Evolutionary conservation across 495 filamentous ascomycete species (phyloP).

Genomic region (Penicillium pulvis): DNA sequence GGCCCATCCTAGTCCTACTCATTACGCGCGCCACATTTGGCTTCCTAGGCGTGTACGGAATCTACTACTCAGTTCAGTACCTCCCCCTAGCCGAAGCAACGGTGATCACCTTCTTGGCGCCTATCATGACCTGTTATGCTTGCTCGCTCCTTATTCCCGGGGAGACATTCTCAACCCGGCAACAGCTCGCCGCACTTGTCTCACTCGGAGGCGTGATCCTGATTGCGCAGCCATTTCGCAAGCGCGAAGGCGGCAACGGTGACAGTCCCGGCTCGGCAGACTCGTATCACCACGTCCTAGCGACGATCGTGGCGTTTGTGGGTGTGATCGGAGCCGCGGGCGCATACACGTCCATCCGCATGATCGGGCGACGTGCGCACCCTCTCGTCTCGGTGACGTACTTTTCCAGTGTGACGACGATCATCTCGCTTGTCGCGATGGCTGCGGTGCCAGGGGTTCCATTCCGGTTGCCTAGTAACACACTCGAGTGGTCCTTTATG

Average conservation of each 20-base stretch:
- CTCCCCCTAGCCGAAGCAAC: constrained; percentile 89
- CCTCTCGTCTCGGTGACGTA: constrained; percentile 86
- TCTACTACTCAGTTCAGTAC: constrained; percentile 84
- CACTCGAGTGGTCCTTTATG: constrained; percentile 71
- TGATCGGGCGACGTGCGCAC: constrained; percentile 83
- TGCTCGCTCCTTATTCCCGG: constrained; percentile 72
- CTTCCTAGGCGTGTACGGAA: constrained; percentile 82
- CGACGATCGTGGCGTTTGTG: constrained; percentile 72
- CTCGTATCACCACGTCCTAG: constrained; percentile 65
- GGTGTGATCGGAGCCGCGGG: constrained; percentile 79
- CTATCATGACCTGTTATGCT: constrained; percentile 78
- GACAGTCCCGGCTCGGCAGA: constrained; percentile 34
- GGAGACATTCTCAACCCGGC: constrained; percentile 77
- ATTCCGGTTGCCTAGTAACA: constrained; percentile 62
- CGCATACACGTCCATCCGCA: constrained; percentile 79
- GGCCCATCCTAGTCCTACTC: constrained; percentile 65
- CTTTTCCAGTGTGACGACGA: constrained; percentile 69
- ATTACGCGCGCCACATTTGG: constrained; percentile 70
- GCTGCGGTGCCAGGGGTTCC: constrained; percentile 57
- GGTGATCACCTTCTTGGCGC: constrained; percentile 88
- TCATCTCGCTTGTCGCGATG: constrained; percentile 65
- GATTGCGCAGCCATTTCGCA: constrained; percentile 71
- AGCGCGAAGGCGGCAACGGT: constrained; percentile 1
- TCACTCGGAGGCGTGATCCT: constrained; percentile 81
- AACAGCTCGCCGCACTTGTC: constrained; percentile 74